Evolutionary conservation across 2,329 filamentous ascomycete species (phyloP).

Genomic region (Paraphaeosphaeria sporulosa): DNA sequence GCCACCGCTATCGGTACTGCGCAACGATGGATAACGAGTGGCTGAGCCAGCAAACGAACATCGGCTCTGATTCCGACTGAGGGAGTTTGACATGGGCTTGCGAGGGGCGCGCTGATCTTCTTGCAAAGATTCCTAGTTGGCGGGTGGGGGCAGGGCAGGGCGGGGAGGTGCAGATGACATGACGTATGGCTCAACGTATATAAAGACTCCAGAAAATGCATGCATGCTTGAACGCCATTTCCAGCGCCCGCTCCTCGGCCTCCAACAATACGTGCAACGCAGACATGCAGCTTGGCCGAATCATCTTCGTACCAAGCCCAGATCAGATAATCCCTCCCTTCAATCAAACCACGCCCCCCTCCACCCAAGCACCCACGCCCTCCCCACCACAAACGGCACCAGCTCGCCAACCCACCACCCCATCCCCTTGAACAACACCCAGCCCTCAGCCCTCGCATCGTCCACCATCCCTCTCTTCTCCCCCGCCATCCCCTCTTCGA

Average conservation of each 20-base stretch:
- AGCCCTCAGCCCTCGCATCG: conserved; percentile 6
- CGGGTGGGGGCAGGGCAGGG: background rate
- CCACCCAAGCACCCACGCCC: conserved; percentile 23
- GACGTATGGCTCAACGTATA: too few relatives aligned
- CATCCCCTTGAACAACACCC: conserved; percentile 19
- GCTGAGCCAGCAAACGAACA: conserved; percentile 30
- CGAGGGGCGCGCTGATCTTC: background rate
- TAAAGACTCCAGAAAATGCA: too few relatives aligned
- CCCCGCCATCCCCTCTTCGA: conserved; percentile 17
- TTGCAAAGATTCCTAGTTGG: background rate
- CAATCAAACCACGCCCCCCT: conserved; percentile 23
- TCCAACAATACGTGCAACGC: too few relatives aligned
- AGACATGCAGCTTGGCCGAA: too few relatives aligned
- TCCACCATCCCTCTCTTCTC: conserved; percentile 14
- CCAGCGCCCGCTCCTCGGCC: too few relatives aligned
- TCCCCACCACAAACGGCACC: conserved; percentile 27
- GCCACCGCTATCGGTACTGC: conserved; percentile 25
- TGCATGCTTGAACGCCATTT: too few relatives aligned
- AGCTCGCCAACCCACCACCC: conserved; percentile 27
- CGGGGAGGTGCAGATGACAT: too few relatives aligned
- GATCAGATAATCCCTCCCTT: background rate
- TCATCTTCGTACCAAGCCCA: too few relatives aligned
- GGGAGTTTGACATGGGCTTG: conserved; percentile 1
- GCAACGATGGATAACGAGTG: conserved; percentile 32
- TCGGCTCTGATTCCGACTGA: conserved; percentile 25